These are phyloP conservation scores for Anisodus tanguticus DNA, from an alignment of 257 asterid species.

Conservation along the genomic window DNA sequence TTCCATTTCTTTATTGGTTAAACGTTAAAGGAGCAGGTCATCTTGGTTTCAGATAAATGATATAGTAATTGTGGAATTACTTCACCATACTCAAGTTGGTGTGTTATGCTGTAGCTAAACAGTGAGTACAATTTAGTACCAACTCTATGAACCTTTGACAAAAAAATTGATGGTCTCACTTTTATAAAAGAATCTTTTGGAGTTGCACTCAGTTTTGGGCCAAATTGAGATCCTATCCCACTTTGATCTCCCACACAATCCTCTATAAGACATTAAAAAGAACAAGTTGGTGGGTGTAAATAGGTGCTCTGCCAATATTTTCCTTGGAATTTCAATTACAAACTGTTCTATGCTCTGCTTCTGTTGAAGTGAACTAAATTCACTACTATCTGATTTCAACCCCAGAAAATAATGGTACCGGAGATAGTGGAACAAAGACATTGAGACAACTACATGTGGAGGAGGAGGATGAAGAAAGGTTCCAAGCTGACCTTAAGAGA, in stretches of 20 bases:
- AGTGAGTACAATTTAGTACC: slow-evolving; percentile 20
- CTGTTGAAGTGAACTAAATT: slow-evolving; percentile 21
- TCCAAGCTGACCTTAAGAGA: slow-evolving; percentile 87
- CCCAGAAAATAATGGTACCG: slow-evolving; percentile 32
- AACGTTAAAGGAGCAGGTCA: background rate
- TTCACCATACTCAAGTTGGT: background rate
- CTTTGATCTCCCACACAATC: background rate
- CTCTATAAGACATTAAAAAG: background rate
- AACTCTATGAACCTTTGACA: background rate
- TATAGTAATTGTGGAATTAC: slow-evolving; percentile 3
- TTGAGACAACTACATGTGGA: slow-evolving; percentile 76
- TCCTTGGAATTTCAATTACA: background rate
- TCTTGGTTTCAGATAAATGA: slow-evolving; percentile 24
- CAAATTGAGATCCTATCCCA: slow-evolving; percentile 3
- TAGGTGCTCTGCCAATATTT: background rate
- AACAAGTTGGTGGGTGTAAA: slow-evolving; percentile 9
- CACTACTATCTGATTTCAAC: slow-evolving; percentile 29
- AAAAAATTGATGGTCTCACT: background rate
- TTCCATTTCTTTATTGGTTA: slow-evolving; percentile 14
- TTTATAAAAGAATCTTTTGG: background rate
- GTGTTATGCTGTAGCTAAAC: slow-evolving; percentile 5
- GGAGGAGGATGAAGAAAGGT: slow-evolving; percentile 93
- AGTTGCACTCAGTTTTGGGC: slow-evolving; percentile 15
- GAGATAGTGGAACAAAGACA: slow-evolving; percentile 67
- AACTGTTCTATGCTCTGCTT: background rate